Conservation (phyloP, 2,329 filamentous ascomycete species). For the Neofusicoccum ribis region DNA sequence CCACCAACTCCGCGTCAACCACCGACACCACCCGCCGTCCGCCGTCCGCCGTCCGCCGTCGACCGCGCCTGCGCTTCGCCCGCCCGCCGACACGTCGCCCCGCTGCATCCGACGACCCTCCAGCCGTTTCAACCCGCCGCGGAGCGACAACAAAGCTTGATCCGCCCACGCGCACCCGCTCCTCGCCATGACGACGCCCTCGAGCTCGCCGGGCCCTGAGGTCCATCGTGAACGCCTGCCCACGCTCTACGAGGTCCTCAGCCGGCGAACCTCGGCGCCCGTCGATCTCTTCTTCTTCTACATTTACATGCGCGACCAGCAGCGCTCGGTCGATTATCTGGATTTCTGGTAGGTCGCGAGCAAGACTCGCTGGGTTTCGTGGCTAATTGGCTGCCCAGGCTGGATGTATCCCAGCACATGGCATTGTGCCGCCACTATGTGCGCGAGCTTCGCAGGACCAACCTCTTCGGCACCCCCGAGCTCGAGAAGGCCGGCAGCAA, state of each 20-base stretch:
- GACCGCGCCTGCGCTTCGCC: background rate
- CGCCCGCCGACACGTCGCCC: background rate
- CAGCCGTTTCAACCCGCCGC: background rate
- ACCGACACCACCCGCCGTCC: background rate
- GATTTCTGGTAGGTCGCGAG: constrained; percentile 81
- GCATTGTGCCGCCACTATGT: constrained; percentile 97
- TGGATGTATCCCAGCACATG: constrained; percentile 99
- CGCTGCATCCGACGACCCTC: background rate
- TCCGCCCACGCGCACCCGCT: background rate
- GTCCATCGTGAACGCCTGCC: constrained; percentile 76
- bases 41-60: background rate
- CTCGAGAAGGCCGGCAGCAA: constrained; percentile 76
- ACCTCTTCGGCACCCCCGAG: constrained; percentile 90
- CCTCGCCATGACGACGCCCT: constrained; percentile 14
- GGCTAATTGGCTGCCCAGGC: constrained; percentile 60
- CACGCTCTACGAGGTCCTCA: constrained; percentile 93
- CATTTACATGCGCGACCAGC: constrained; percentile 99
- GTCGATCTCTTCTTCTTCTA: constrained; percentile 99
- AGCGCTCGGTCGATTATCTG: constrained; percentile 94
- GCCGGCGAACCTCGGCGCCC: constrained; percentile 87
- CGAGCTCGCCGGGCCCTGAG: constrained; percentile 21
- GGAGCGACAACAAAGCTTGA: background rate
- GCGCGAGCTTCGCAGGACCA: constrained; percentile 87
- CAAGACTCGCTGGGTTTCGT: background rate
- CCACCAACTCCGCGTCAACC: background rate